These are phyloP conservation scores for Aaosphaeria arxii DNA, from an alignment of 2,329 filamentous ascomycete genomes.

Conservation along the genomic window DNA sequence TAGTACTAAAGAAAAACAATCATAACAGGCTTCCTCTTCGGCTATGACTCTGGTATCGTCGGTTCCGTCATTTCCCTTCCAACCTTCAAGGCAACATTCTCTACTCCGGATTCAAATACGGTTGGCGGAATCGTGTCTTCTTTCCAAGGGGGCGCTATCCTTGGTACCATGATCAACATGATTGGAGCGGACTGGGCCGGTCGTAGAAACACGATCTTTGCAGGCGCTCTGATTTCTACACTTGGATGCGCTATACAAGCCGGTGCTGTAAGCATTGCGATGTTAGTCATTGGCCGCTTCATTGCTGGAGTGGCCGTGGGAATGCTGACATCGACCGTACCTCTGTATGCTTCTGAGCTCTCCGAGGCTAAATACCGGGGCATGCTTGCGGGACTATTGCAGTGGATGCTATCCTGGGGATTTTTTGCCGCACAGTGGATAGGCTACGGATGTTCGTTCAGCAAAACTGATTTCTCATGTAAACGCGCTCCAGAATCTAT, in stretches of 20 bases:
- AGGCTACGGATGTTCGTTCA: slow-evolving; percentile 35
- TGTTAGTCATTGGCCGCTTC: slow-evolving; percentile 48
- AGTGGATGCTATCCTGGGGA: slow-evolving; percentile 39
- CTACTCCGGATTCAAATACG: slow-evolving; percentile 17
- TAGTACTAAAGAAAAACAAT: no score
- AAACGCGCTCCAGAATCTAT: slow-evolving; percentile 4
- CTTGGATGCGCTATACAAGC: slow-evolving; percentile 37
- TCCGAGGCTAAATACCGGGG: slow-evolving; percentile 36
- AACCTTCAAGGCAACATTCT: slow-evolving; percentile 27
- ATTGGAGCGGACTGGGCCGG: slow-evolving; percentile 12
- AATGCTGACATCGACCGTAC: slow-evolving; percentile 42
- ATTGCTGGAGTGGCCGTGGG: slow-evolving; percentile 41
- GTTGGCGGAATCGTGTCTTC: slow-evolving; percentile 36
- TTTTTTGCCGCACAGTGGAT: slow-evolving; percentile 40
- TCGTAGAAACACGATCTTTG: slow-evolving; percentile 26
- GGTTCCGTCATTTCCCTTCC: slow-evolving; percentile 27
- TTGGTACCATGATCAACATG: slow-evolving; percentile 13
- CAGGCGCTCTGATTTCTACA: slow-evolving; percentile 31
- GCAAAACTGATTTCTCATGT: slow-evolving; percentile 17
- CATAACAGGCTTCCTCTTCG: no score
- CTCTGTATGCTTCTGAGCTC: slow-evolving; percentile 43
- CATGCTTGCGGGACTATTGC: slow-evolving; percentile 60
- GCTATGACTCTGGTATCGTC: slow-evolving; percentile 19
- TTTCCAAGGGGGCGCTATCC: slow-evolving; percentile 28
- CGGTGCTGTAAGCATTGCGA: slow-evolving; percentile 36